Evolutionary conservation across 192 early-diverging fungal genomes (phyloP).

Genomic region (Dispira simplex): DNA sequence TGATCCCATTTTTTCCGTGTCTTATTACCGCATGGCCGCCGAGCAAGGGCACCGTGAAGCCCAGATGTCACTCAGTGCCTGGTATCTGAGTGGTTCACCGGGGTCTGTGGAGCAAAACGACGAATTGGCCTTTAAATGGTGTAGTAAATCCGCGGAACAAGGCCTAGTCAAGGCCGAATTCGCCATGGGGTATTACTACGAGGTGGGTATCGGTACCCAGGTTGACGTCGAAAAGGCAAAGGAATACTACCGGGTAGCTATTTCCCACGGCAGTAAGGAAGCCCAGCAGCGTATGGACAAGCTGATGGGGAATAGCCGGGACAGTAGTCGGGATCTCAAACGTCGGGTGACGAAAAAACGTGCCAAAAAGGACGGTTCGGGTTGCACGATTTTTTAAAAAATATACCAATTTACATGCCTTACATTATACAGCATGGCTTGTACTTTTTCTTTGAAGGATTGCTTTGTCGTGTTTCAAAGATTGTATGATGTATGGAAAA

Average conservation of each 20-base stretch:
- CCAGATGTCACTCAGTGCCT: constrained; percentile 74
- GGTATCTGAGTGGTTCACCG: constrained; percentile 69
- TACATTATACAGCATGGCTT: no score
- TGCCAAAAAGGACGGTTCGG: constrained; percentile 16
- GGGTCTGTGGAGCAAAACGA: constrained; percentile 45
- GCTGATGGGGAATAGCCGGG: constrained; percentile 15
- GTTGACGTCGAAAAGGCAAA: constrained; percentile 33
- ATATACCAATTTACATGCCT: no score
- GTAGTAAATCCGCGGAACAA: constrained; percentile 60
- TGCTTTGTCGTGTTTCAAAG: no score
- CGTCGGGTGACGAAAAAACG: constrained; percentile 34
- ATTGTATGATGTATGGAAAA: no score
- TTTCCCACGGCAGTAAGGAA: constrained; percentile 23
- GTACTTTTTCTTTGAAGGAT: no score
- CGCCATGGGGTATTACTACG: constrained; percentile 82
- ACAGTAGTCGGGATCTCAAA: constrained; percentile 23
- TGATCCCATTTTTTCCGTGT: constrained; percentile 48
- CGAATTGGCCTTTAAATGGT: constrained; percentile 66
- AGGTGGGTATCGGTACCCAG: constrained; percentile 53
- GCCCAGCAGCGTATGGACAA: constrained; percentile 27
- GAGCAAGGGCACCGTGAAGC: constrained; percentile 58
- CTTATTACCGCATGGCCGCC: constrained; percentile 70
- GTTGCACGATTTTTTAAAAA: constrained; percentile 4
- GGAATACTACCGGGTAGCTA: constrained; percentile 32
- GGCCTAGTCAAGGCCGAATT: constrained; percentile 69